Base-by-base conservation (phyloP, 2,329 filamentous ascomycete species). In the Stromatinia cepivora region DNA sequence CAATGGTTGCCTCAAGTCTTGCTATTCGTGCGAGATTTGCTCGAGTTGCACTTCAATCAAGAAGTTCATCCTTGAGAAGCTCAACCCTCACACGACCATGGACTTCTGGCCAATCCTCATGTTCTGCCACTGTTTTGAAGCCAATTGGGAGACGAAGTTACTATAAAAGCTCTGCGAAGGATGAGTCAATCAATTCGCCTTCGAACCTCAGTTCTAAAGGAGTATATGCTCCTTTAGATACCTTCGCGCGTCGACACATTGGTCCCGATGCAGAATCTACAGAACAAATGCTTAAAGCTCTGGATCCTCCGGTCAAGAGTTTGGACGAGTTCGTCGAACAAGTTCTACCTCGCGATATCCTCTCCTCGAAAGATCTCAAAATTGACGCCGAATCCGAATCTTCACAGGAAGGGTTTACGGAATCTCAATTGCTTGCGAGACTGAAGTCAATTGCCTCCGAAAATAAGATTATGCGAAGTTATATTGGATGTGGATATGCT, bases 401-500 rank as follows among this genome's bases (percentile, higher is more conserved):
- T 50, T 70, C 71, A 58, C 70, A 76, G 59, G 76, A 77, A 59
- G 77, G 77, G 0, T 77, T 76, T 59, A 76, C 87, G 3, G 90
- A 93, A 80, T 87, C 84, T 68, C 82, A 87, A 74, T 82, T 90
- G 53, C 79, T 88, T 56, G 81, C 82, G 5, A 79, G 81, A 56
- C 81, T 90, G 66, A 81, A 82, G 66, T 81, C 81, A 54, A 87
- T 88, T 74, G 84, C 86, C 1, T 74, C 72, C 28, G 82, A 87
- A 75, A 94, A 92, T 77, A 86, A 84, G 73, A 83, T 86, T 45
- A 84, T 85, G 66, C 84, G 85, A 73, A 89, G 88, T 77, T 91
- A 94, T 78, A 94, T 97, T 73, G 94, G 94, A 6, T 88, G 87
- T 70, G 94, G 94, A 70, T 98, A 97, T 84, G 93, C 94, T 73